A percentile compares a stretch with the other conserved stretches of the same genome.
Conservation (phyloP, 2,329 filamentous ascomycete genomes). For the Neonectria coccinea region DNA sequence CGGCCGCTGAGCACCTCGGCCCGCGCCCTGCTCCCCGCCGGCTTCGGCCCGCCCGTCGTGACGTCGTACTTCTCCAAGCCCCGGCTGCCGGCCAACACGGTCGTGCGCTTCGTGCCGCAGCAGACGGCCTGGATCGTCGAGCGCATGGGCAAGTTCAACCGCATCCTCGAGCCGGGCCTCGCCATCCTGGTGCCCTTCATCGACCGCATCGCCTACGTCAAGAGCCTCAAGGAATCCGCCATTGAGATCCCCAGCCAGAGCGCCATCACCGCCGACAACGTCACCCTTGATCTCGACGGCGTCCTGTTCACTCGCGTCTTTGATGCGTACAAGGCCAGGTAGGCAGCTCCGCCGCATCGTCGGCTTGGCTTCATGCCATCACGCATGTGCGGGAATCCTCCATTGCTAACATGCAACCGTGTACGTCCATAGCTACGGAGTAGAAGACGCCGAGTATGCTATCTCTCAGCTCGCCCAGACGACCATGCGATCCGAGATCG, state of each 20-base stretch:
- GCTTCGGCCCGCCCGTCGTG: conserved; percentile 52
- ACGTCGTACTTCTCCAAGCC: conserved; percentile 84
- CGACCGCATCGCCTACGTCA: conserved; percentile 97
- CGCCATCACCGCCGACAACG: conserved; percentile 98
- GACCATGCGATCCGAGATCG: conserved; percentile 98
- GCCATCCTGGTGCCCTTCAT: conserved; percentile 90
- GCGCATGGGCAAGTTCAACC: conserved; percentile 97
- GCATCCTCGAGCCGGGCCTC: conserved; percentile 91
- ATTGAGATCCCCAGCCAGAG: conserved; percentile 98
- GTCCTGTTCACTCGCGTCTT: conserved; percentile 96
- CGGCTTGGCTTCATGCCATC: background rate
- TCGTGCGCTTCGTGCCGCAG: conserved; percentile 97
- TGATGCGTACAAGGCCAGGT: conserved; percentile 98
- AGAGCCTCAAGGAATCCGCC: conserved; percentile 94
- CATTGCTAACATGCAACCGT: conserved; percentile 21
- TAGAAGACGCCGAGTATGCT: conserved; percentile 98
- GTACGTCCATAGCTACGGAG: conserved; percentile 79
- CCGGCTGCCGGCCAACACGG: conserved; percentile 88
- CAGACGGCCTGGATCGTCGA: conserved; percentile 99
- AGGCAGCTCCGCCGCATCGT: background rate
- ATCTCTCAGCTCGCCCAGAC: conserved; percentile 98
- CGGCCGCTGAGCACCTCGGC: conserved; percentile 49
- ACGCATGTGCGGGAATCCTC: background rate
- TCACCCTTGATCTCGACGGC: conserved; percentile 95
- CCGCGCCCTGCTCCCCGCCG: conserved; percentile 49